These are phyloP conservation scores for Auxenochlorella protothecoides DNA, from an alignment of 139 green algal genomes.

Conservation along the genomic window DNA sequence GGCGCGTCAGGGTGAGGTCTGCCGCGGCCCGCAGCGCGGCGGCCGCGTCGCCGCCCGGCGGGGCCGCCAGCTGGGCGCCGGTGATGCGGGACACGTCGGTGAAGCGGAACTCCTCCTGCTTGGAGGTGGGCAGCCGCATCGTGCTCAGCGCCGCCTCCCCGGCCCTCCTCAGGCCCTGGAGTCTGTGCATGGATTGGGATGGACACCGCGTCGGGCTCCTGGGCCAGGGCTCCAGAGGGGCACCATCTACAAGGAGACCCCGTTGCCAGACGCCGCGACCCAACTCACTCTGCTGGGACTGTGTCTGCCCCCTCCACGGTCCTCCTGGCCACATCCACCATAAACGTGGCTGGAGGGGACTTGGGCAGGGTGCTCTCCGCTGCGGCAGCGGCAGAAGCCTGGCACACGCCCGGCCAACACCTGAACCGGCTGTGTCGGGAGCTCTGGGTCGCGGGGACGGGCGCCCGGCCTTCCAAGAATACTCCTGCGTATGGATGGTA, in stretches of 20 bases:
- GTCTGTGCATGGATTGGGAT: too few species aligned
- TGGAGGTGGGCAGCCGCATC: conserved; percentile 62
- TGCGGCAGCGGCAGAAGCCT: too few species aligned
- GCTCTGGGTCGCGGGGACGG: too few species aligned
- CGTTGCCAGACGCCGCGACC: background rate
- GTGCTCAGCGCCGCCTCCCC: conserved; percentile 35
- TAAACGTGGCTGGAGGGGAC: too few species aligned
- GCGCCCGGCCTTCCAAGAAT: too few species aligned
- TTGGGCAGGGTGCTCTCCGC: too few species aligned
- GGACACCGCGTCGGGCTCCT: conserved; percentile 15
- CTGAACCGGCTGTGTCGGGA: too few species aligned
- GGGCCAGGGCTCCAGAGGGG: background rate
- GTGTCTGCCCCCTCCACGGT: too few species aligned
- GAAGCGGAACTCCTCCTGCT: conserved; percentile 77
- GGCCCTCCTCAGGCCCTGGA: conserved; percentile 11
- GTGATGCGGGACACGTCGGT: conserved; percentile 63
- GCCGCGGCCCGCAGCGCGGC: conserved; percentile 7
- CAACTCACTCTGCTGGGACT: too few species aligned
- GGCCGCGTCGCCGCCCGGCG: conserved; percentile 4
- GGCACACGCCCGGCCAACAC: too few species aligned
- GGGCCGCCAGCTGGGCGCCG: conserved; percentile 6
- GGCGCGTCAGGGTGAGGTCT: conserved; percentile 7
- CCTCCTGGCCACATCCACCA: too few species aligned
- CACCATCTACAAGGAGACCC: background rate
- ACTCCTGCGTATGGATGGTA: too few species aligned